Conservation (phyloP, 306 rosid species). For the Cucurbita moschata region DNA sequence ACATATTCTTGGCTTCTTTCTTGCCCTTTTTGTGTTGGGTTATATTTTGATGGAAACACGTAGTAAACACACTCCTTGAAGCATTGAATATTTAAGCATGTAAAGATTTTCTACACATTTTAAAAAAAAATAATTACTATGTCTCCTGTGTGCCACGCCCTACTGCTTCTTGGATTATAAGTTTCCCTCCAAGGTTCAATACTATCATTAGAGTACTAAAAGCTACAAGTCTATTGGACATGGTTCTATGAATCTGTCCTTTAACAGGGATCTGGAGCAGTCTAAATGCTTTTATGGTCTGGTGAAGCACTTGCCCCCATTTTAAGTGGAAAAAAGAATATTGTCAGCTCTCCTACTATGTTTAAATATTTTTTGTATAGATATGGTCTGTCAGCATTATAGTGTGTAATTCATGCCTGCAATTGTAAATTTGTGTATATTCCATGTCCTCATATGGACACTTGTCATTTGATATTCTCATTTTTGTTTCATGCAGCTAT, state of each 20-base stretch:
- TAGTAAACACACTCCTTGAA: background rate
- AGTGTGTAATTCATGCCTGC: background rate
- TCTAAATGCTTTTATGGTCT: background rate
- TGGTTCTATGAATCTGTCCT: background rate
- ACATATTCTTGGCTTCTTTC: background rate
- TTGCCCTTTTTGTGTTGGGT: background rate
- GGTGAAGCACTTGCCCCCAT: background rate
- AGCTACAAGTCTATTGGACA: background rate
- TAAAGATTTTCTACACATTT: background rate
- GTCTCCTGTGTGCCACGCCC: background rate
- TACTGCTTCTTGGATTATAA: background rate
- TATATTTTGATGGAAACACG: background rate
- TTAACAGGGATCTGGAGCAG: background rate
- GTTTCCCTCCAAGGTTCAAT: background rate
- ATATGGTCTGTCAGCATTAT: background rate
- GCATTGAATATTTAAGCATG: background rate
- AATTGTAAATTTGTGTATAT: background rate
- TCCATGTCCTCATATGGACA: background rate
- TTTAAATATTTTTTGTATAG: background rate
- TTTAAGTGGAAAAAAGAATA: background rate
- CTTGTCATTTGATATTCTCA: background rate
- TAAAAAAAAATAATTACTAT: background rate
- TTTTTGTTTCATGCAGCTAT: background rate
- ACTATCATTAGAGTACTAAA: background rate
- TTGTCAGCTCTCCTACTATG: background rate